A percentile compares a stretch with the other conserved stretches of the same genome.
Conservation (phyloP, 495 filamentous ascomycete genomes). For the Penicillium canariense region DNA sequence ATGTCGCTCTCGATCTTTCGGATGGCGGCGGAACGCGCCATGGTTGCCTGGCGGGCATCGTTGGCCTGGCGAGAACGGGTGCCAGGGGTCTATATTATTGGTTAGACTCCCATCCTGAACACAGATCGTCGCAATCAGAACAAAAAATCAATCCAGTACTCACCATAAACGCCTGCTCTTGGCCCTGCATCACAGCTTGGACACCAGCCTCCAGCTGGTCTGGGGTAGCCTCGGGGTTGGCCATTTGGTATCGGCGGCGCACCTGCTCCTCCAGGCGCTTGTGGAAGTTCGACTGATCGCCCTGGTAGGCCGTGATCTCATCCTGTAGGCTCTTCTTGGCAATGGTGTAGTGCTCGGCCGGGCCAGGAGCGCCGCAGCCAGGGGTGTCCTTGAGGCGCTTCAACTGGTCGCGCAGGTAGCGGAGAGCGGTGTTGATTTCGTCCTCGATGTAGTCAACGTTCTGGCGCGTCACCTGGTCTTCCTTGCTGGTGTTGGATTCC, state of each 20-base stretch:
- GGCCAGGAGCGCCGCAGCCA: slow-evolving; percentile 60
- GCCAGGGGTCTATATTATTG: slow-evolving; percentile 51
- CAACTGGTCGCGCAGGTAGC: slow-evolving; percentile 68
- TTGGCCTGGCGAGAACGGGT: slow-evolving; percentile 79
- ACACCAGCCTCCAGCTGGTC: slow-evolving; percentile 75
- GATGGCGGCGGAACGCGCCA: slow-evolving; percentile 83
- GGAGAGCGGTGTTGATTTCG: slow-evolving; percentile 79
- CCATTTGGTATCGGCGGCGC: slow-evolving; percentile 85
- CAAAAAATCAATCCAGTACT: slow-evolving; percentile 13
- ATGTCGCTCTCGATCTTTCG: slow-evolving; percentile 88
- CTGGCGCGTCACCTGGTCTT: slow-evolving; percentile 42
- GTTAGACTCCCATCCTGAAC: not conserved
- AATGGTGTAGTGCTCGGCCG: slow-evolving; percentile 70
- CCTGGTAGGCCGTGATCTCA: slow-evolving; percentile 77
- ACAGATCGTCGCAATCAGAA: not conserved
- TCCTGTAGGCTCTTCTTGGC: slow-evolving; percentile 74
- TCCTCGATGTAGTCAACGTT: slow-evolving; percentile 66
- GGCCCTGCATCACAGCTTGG: slow-evolving; percentile 61
- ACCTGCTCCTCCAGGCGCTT: slow-evolving; percentile 77
- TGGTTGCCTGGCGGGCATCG: slow-evolving; percentile 69
- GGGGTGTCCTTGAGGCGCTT: slow-evolving; percentile 76
- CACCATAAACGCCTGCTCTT: slow-evolving; percentile 72
- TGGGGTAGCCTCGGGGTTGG: slow-evolving; percentile 78
- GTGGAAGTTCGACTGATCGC: slow-evolving; percentile 70
- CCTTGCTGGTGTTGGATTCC: slow-evolving; percentile 45